Evolutionary conservation across 148 eudicot genomes (phyloP).

Genomic region (Cornus florida): DNA sequence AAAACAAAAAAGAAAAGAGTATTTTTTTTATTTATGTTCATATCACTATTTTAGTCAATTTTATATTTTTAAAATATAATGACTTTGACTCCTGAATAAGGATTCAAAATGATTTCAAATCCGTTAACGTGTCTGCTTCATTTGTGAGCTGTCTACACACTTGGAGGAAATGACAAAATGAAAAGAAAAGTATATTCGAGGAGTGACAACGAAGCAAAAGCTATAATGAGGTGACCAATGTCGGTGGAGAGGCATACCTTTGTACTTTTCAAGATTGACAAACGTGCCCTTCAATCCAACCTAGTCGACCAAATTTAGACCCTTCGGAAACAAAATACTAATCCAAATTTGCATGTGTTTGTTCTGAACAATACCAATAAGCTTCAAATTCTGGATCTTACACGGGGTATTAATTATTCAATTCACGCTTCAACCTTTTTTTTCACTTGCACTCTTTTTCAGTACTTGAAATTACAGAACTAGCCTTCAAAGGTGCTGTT

Average conservation of each 20-base stretch:
- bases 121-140: not conserved
- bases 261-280: not conserved
- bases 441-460: not conserved
- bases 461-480: not conserved
- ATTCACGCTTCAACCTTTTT: too few relatives aligned
- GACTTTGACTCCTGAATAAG: too few relatives aligned
- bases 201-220: not conserved
- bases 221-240: not conserved
- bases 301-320: not conserved
- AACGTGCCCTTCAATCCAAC: not conserved
- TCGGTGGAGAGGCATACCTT: not conserved
- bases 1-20: too few relatives aligned
- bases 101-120: too few relatives aligned
- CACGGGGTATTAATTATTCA: not conserved
- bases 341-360: too few relatives aligned
- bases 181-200: not conserved
- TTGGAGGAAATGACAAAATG: not conserved
- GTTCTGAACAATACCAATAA: not conserved
- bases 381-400: too few relatives aligned
- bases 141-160: too few relatives aligned
- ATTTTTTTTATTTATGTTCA: too few relatives aligned
- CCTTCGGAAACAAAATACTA: not conserved
- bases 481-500: constrained; percentile 15
- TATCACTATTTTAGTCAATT: too few relatives aligned
- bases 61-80: too few relatives aligned